Evolutionary conservation across 139 green algal species (phyloP), one percentile per base, ranked within the genome.

Genomic region (Microglena sp.): DNA sequence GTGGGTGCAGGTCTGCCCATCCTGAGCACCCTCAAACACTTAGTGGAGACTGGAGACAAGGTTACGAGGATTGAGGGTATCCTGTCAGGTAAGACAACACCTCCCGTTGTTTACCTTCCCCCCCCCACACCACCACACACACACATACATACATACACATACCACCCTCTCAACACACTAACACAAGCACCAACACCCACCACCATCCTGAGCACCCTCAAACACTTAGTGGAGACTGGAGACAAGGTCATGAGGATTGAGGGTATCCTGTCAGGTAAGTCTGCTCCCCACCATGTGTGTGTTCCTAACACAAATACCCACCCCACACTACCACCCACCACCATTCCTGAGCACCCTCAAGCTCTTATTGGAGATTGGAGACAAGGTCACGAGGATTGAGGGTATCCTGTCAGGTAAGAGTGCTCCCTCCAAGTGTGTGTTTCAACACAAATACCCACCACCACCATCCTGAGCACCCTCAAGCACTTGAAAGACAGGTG

Each of bases 311-410:
- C n/a, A n/a, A n/a, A n/a, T n/a, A n/a, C n/a, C n/a, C n/a, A n/a
- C n/a, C n/a, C n/a, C n/a, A n/a, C n/a, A n/a, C n/a, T n/a, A n/a
- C n/a, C n/a, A n/a, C n/a, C n/a, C n/a, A n/a, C n/a, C n/a, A n/a
- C n/a, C n/a, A n/a, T n/a, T 99, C 45, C 90, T 99, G 40, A 84
- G 78, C 65, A 99, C 93, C 3, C 76, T 99, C 32, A 90, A 93
- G 72, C 82, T 91, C 63, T 75, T 99, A 44, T 53, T 90, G 21
- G 85, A 92, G 33, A 93, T 89, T 2, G 93, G 93, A 26, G 93
- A 99, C 80, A 74, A 80, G 24, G 86, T 97, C 8, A 68, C 82
- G 32, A 70, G 70, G 24, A 82, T 95, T 21, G 90, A 96, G 80
- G 92, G 92, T 74, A 92, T 97, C 70, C 93, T 98, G 79, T 89